Conservation (phyloP, 2,329 filamentous ascomycete species). For the Aspergillus tamarii region DNA sequence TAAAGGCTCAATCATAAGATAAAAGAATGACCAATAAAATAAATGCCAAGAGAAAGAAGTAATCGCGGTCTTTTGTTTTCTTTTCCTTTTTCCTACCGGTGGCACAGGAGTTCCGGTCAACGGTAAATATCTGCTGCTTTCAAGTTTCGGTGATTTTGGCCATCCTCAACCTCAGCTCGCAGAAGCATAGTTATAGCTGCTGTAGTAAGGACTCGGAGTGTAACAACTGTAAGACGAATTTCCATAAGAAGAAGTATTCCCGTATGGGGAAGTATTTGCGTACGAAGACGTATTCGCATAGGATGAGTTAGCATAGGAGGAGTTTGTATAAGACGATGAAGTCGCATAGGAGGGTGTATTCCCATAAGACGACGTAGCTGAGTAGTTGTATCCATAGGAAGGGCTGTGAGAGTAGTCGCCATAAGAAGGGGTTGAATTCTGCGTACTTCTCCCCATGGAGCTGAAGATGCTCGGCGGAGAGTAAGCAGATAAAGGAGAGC, state of each 20-base stretch:
- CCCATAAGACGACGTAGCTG: not conserved
- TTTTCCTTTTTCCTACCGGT: not conserved
- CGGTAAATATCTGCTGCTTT: not conserved
- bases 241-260: not conserved
- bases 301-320: not conserved
- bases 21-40: not conserved
- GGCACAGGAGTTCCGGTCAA: not conserved
- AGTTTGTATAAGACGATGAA: not conserved
- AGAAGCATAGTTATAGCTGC: constrained; percentile 2
- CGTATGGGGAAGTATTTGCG: not conserved
- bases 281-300: constrained; percentile 3
- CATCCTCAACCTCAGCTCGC: constrained; percentile 16
- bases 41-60: not conserved
- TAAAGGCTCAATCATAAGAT: not conserved
- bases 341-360: not conserved
- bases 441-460: constrained; percentile 1
- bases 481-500: not conserved
- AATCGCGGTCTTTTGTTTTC: not conserved
- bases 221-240: constrained; percentile 3
- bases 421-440: not conserved
- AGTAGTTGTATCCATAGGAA: not conserved
- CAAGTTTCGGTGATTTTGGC: not conserved
- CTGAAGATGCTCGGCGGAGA: constrained; percentile 4
- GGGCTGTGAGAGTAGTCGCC: not conserved
- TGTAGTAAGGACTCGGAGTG: constrained; percentile 3